These are phyloP conservation scores for Nitzschia sp. DNA, from an alignment of 108 stramenopile genomes.

Conservation along the genomic window DNA sequence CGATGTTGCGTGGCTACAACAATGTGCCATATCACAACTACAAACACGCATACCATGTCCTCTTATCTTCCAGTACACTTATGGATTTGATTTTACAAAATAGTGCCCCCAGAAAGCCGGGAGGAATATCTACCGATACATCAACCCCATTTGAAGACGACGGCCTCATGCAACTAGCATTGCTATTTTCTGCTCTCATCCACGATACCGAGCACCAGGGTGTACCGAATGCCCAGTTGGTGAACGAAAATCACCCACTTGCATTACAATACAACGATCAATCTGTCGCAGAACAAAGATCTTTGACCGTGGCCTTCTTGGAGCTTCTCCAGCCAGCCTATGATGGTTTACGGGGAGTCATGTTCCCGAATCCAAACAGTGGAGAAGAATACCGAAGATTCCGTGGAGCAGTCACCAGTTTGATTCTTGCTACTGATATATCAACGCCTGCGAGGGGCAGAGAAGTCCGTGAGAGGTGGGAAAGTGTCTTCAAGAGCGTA, in stretches of 20 bases:
- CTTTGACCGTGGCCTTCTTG: conserved; percentile 64
- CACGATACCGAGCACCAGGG: conserved; percentile 78
- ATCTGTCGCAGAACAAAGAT: conserved; percentile 75
- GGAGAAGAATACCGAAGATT: conserved; percentile 55
- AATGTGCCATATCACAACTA: conserved; percentile 64
- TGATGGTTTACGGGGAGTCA: conserved; percentile 38
- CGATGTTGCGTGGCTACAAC: conserved; percentile 43
- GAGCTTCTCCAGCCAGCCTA: conserved; percentile 51
- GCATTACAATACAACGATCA: conserved; percentile 81
- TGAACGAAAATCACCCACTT: conserved; percentile 50
- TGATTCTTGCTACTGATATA: conserved; percentile 51
- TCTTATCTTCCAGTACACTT: conserved; percentile 55
- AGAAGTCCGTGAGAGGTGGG: conserved; percentile 6
- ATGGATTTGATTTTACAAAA: conserved; percentile 62
- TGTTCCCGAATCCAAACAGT: conserved; percentile 34
- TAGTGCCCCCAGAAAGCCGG: neutral
- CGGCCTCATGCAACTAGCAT: conserved; percentile 52
- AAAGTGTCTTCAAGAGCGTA: conserved; percentile 1
- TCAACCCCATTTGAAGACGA: conserved; percentile 45
- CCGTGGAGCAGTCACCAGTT: conserved; percentile 56
- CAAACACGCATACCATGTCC: conserved; percentile 69
- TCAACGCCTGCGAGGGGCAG: conserved; percentile 47
- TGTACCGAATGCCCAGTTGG: conserved; percentile 60
- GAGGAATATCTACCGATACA: neutral
- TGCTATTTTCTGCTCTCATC: conserved; percentile 73